Evolutionary conservation across 2,329 filamentous ascomycete species (phyloP).

Genomic region (Myriosclerotinia scirpicola): DNA sequence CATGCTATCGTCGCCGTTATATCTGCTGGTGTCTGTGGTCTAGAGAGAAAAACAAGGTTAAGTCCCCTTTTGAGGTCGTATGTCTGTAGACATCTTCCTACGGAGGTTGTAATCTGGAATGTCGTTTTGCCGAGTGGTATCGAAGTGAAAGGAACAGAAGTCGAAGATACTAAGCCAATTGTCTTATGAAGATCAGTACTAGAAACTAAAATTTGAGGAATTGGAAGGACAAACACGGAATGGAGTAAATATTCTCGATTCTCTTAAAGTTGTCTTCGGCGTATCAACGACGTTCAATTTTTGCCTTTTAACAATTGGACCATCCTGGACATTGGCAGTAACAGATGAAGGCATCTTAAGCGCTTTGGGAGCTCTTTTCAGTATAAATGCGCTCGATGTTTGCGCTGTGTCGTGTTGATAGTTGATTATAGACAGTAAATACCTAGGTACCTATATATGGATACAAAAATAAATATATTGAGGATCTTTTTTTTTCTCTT

Average conservation of each 20-base stretch:
- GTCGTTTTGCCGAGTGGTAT: constrained; percentile 89
- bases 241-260: constrained; percentile 86
- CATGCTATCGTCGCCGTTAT: constrained; percentile 88
- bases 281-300: constrained; percentile 54
- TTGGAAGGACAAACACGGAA: constrained; percentile 68
- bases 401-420: background rate
- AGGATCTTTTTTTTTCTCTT: constrained; percentile 15
- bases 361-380: background rate
- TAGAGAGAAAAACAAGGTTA: constrained; percentile 88
- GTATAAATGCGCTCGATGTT: constrained; percentile 8
- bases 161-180: constrained; percentile 89
- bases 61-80: constrained; percentile 91
- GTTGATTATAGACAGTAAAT: background rate
- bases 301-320: constrained; percentile 73
- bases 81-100: constrained; percentile 86
- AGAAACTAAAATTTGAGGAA: background rate
- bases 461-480: too few relatives aligned
- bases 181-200: constrained; percentile 57
- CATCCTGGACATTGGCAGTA: constrained; percentile 49
- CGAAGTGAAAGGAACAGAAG: constrained; percentile 83
- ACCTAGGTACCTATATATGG: background rate
- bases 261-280: constrained; percentile 46
- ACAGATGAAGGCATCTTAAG: constrained; percentile 48
- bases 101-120: constrained; percentile 95
- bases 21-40: constrained; percentile 79